phyloP scores from a whole-genome alignment of 2,329 filamentous ascomycete genomes.

The Aspergillus puulaauensis region DNA sequence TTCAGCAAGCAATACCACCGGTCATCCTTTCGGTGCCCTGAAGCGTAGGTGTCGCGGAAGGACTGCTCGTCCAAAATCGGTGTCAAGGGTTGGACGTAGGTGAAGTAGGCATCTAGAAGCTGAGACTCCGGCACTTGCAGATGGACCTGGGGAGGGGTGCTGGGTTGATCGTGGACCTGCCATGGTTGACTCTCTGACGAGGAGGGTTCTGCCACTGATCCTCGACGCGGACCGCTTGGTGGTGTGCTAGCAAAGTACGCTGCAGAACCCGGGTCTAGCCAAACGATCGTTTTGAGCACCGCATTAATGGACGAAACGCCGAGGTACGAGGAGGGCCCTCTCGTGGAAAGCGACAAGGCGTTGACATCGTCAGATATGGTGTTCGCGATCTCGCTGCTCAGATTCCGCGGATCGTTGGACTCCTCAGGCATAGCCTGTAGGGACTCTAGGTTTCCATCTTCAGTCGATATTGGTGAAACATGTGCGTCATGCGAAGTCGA shows the following conservation, averaged over 20 bases:
- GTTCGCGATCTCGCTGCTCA: constrained; percentile 57
- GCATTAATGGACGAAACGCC: constrained; percentile 75
- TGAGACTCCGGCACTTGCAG: constrained; percentile 64
- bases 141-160: constrained; percentile 51
- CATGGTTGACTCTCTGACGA: constrained; percentile 20
- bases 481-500: constrained; percentile 48
- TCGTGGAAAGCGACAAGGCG: constrained; percentile 62
- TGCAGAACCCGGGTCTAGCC: constrained; percentile 52
- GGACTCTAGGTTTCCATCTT: constrained; percentile 56
- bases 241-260: constrained; percentile 48
- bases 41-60: constrained; percentile 66
- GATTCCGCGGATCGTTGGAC: constrained; percentile 40
- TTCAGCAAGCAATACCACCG: constrained; percentile 73
- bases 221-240: constrained; percentile 16
- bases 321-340: constrained; percentile 65
- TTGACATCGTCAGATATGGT: constrained; percentile 70
- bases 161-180: constrained; percentile 34
- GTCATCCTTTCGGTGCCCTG: constrained; percentile 62
- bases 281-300: constrained; percentile 68
- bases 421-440: constrained; percentile 76
- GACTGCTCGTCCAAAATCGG: constrained; percentile 72
- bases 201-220: constrained; percentile 21
- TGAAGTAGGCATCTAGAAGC: constrained; percentile 74
- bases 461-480: constrained; percentile 42
- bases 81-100: constrained; percentile 68